These are phyloP conservation scores for Cordyceps javanica DNA, from an alignment of 2,329 filamentous ascomycete genomes.

Conservation along the genomic window DNA sequence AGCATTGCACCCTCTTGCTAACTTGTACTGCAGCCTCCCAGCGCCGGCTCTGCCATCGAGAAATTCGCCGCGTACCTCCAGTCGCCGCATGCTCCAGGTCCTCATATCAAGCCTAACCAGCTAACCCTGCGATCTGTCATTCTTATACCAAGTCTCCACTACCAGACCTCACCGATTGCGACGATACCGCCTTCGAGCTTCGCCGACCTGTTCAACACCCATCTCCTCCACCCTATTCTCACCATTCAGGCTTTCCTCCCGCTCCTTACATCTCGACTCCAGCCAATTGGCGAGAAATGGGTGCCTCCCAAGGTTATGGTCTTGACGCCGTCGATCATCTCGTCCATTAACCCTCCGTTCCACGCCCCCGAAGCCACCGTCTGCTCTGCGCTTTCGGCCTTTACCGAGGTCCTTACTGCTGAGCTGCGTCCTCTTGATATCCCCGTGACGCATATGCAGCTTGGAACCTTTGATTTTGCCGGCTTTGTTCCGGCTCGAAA, in stretches of 20 bases:
- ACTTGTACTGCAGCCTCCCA: conserved; percentile 49
- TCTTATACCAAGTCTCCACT: conserved; percentile 74
- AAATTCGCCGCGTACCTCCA: conserved; percentile 67
- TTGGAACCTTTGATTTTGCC: conserved; percentile 84
- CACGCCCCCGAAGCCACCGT: conserved; percentile 81
- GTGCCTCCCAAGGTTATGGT: conserved; percentile 63
- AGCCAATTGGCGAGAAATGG: conserved; percentile 43
- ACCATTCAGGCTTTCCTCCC: conserved; percentile 87
- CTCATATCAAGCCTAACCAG: conserved; percentile 68
- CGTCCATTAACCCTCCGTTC: conserved; percentile 72
- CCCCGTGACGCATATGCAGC: conserved; percentile 77
- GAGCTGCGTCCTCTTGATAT: conserved; percentile 74
- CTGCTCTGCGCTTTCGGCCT: conserved; percentile 80
- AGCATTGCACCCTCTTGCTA: background rate
- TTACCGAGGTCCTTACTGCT: conserved; percentile 70
- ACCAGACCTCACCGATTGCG: conserved; percentile 76
- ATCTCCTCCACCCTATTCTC: conserved; percentile 82
- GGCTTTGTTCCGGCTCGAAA: conserved; percentile 49
- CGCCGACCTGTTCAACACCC: conserved; percentile 86
- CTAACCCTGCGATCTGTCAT: conserved; percentile 74
- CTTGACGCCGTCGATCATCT: conserved; percentile 73
- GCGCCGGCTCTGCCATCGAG: conserved; percentile 61
- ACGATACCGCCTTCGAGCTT: conserved; percentile 79
- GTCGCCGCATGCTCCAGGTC: conserved; percentile 67
- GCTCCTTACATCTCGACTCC: conserved; percentile 59